These are phyloP conservation scores for Gigaspora rosea DNA, from an alignment of 192 early-diverging fungal species.

Conservation along the genomic window DNA sequence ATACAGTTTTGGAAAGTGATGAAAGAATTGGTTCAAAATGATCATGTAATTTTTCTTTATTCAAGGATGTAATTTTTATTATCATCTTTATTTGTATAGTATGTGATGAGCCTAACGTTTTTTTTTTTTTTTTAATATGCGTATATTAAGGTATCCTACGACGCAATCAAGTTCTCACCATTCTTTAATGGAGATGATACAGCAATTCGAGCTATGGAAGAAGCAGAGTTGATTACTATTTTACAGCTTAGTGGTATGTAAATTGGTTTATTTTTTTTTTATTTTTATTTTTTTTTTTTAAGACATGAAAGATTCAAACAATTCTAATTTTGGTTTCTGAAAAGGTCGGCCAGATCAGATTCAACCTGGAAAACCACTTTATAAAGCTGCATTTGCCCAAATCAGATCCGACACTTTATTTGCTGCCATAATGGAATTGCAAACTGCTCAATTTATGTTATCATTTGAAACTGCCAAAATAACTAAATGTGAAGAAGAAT, in stretches of 20 bases:
- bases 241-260: constrained; percentile 67
- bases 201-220: constrained; percentile 84
- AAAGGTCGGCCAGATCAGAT: constrained; percentile 80
- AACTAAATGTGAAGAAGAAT: constrained; percentile 63
- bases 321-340: background rate
- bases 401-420: constrained; percentile 72
- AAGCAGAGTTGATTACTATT: constrained; percentile 85
- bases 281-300: too few relatives aligned
- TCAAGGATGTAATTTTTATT: background rate
- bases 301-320: background rate
- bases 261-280: too few relatives aligned
- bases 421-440: constrained; percentile 78
- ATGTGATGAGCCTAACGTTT: background rate
- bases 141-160: constrained; percentile 66
- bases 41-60: constrained; percentile 33
- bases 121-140: constrained; percentile 5
- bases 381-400: constrained; percentile 73
- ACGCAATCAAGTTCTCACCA: constrained; percentile 76
- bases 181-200: constrained; percentile 86
- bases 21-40: constrained; percentile 61
- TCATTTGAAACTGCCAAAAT: constrained; percentile 61
- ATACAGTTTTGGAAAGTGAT: constrained; percentile 93
- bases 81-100: background rate
- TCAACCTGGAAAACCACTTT: constrained; percentile 82
- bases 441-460: constrained; percentile 62